Percentiles rank a stretch among this genome's conserved stretches.
Evolutionary conservation across 208 protist species (phyloP).

Genomic region (Vickermania spadyakhi): DNA sequence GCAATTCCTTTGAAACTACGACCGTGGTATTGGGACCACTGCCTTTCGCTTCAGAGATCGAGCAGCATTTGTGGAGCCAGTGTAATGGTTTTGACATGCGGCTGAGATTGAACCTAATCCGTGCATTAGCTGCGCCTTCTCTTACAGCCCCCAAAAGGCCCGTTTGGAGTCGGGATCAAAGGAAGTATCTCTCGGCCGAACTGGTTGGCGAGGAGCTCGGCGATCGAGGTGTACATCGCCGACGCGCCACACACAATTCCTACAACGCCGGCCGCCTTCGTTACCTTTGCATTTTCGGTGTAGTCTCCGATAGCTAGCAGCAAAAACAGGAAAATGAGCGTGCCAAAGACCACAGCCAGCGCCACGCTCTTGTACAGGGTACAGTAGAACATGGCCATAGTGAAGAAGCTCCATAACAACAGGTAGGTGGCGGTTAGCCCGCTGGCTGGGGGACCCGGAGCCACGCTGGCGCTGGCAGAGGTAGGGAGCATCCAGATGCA

Average conservation of each 20-base stretch:
- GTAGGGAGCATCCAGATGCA: slow-evolving; percentile 32
- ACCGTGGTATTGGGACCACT: too few relatives aligned
- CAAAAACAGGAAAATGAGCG: slow-evolving; percentile 20
- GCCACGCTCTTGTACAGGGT: slow-evolving; percentile 9
- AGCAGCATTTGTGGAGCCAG: too few relatives aligned
- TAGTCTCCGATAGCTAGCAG: slow-evolving; percentile 30
- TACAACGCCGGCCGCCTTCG: slow-evolving; percentile 24
- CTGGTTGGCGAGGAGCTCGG: slow-evolving; percentile 29
- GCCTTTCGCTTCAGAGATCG: too few relatives aligned
- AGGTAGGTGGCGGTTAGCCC: slow-evolving; percentile 12
- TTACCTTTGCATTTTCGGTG: slow-evolving; percentile 4
- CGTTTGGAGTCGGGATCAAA: not conserved
- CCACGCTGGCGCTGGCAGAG: not conserved
- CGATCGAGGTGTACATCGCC: slow-evolving; percentile 46
- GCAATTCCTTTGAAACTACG: too few relatives aligned
- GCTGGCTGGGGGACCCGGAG: not conserved
- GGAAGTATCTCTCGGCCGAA: slow-evolving; percentile 25
- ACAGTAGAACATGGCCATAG: slow-evolving; percentile 11
- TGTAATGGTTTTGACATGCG: too few relatives aligned
- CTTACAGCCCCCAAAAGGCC: too few relatives aligned
- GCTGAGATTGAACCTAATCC: too few relatives aligned
- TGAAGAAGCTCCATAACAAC: slow-evolving; percentile 18
- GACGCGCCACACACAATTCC: slow-evolving; percentile 33
- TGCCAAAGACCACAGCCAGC: slow-evolving; percentile 9
- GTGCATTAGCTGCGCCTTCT: too few relatives aligned